phyloP scores from a whole-genome alignment of 805 yeast species.

The Lipomyces orientalis region DNA sequence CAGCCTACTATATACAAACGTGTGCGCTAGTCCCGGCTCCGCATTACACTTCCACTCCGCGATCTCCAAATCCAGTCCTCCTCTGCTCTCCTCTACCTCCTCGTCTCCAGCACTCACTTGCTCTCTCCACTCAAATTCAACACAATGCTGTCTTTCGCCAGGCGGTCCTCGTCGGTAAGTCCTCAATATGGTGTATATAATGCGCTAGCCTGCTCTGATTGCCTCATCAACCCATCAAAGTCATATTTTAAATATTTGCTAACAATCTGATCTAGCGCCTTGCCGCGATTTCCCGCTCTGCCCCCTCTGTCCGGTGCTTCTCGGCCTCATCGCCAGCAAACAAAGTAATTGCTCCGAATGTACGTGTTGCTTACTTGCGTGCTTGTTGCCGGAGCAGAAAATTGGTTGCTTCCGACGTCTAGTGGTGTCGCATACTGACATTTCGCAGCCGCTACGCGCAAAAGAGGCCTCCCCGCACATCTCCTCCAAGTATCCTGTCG shows the following conservation, averaged over 20 bases:
- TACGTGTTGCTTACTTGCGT: conserved; percentile 21
- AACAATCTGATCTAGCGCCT: conserved; percentile 10
- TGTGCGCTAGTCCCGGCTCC: background rate
- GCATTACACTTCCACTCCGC: conserved; percentile 8
- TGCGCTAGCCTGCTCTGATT: background rate
- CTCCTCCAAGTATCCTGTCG: conserved; percentile 80
- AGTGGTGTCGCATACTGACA: background rate
- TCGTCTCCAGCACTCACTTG: background rate
- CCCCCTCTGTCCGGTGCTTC: conserved; percentile 40
- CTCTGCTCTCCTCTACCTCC: conserved; percentile 3
- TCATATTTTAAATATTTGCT: conserved; percentile 3
- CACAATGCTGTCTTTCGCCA: conserved; percentile 26
- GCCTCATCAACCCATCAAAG: background rate
- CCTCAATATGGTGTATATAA: background rate
- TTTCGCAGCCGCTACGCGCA: conserved; percentile 46
- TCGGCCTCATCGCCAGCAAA: conserved; percentile 42
- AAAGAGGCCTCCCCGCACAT: conserved; percentile 59
- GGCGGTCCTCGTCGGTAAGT: conserved; percentile 28
- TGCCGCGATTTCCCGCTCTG: background rate
- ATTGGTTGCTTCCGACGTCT: background rate
- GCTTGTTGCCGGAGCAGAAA: background rate
- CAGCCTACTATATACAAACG: background rate
- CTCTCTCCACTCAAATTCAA: conserved; percentile 1
- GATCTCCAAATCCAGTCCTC: conserved; percentile 10
- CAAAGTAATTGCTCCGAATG: conserved; percentile 46